Percentiles rank a stretch among this genome's conserved stretches.
Conservation (phyloP, 495 filamentous ascomycete species). For the Penicillium roqueforti region DNA sequence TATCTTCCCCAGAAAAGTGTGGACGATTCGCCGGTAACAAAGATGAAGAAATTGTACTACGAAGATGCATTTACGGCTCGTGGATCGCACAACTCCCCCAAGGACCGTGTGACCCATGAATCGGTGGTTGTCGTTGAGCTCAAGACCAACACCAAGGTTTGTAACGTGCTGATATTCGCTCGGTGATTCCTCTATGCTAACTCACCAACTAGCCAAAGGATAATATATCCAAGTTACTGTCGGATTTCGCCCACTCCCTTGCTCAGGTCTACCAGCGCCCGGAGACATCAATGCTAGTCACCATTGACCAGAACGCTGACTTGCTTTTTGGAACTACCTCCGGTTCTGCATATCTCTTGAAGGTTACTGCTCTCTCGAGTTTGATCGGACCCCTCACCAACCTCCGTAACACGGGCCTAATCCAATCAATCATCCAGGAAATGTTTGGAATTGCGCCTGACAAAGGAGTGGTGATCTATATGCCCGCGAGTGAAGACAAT, state of each 20-base stretch:
- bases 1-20: conserved; percentile 11
- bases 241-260: conserved; percentile 62
- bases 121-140: conserved; percentile 75
- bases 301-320: conserved; percentile 67
- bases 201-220: conserved; percentile 29
- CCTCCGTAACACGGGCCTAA: conserved; percentile 72
- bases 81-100: conserved; percentile 46
- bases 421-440: conserved; percentile 65
- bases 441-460: conserved; percentile 57
- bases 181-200: conserved; percentile 5
- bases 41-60: conserved; percentile 51
- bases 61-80: conserved; percentile 56
- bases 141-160: conserved; percentile 77
- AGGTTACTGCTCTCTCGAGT: conserved; percentile 65
- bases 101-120: conserved; percentile 57
- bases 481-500: conserved; percentile 64
- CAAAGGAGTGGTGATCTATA: conserved; percentile 67
- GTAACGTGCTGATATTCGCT: conserved; percentile 18
- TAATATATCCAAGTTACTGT: conserved; percentile 53
- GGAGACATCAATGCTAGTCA: conserved; percentile 66
- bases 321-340: conserved; percentile 69
- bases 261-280: conserved; percentile 69
- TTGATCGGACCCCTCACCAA: conserved; percentile 73
- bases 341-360: conserved; percentile 76
- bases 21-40: conserved; percentile 25